Conservation (phyloP, 768 basidiomycete genomes). For the Suillus decipiens region DNA sequence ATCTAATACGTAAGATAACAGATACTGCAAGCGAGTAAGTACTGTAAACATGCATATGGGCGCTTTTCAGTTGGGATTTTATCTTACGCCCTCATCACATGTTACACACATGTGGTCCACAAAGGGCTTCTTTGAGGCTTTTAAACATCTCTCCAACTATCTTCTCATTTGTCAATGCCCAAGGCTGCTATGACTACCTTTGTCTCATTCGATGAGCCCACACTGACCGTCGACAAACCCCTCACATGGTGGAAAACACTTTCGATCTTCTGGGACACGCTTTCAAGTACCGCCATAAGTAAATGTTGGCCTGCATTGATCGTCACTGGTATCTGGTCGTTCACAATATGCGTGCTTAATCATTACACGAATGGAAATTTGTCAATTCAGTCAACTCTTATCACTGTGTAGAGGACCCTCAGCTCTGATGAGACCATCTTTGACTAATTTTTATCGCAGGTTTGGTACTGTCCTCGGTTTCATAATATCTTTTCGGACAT, state of each 20-base stretch:
- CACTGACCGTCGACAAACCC: background rate
- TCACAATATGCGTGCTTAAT: constrained; percentile 54
- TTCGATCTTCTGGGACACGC: background rate
- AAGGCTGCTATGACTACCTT: background rate
- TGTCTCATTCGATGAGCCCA: background rate
- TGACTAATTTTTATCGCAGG: constrained; percentile 36
- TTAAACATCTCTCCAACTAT: background rate
- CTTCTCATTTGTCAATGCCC: background rate
- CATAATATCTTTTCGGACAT: constrained; percentile 70
- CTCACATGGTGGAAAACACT: background rate
- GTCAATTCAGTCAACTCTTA: constrained; percentile 49
- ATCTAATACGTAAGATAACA: too few relatives aligned
- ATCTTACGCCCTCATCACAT: too few relatives aligned
- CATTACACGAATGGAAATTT: constrained; percentile 42
- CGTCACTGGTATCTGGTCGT: constrained; percentile 63
- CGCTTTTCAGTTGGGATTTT: background rate
- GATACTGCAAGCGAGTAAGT: background rate
- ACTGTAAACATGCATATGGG: background rate
- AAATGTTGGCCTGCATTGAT: constrained; percentile 53
- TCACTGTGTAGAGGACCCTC: constrained; percentile 59
- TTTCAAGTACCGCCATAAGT: constrained; percentile 25
- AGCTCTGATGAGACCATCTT: background rate
- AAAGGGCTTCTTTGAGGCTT: background rate
- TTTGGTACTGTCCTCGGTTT: constrained; percentile 72
- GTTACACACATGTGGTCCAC: too few relatives aligned